These are phyloP conservation scores for Leccinellum luteum DNA, from an alignment of 768 basidiomycete species.

Conservation along the genomic window DNA sequence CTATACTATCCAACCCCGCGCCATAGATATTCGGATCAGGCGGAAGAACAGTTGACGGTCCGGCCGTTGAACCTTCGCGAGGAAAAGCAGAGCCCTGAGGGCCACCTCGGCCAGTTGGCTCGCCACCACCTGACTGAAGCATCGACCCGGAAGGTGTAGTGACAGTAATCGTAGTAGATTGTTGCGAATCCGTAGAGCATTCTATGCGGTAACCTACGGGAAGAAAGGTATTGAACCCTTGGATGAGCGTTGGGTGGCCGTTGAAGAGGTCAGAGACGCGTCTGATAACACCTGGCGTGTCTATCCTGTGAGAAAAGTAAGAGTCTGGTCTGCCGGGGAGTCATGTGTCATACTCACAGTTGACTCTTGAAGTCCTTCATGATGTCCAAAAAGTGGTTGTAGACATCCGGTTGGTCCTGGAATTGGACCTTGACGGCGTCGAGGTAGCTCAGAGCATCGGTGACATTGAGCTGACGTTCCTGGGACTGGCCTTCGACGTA, in stretches of 20 bases:
- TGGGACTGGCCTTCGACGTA: conserved; percentile 25
- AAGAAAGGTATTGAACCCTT: conserved; percentile 98
- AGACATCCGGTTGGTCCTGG: conserved; percentile 56
- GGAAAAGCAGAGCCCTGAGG: conserved; percentile 39
- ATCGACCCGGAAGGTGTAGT: conserved; percentile 71
- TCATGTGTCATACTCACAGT: conserved; percentile 34
- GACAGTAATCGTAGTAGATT: conserved; percentile 67
- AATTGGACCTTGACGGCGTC: conserved; percentile 65
- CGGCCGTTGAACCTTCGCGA: conserved; percentile 14
- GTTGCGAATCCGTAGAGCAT: conserved; percentile 61
- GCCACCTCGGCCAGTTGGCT: conserved; percentile 36
- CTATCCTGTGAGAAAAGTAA: conserved; percentile 59
- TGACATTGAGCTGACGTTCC: conserved; percentile 55
- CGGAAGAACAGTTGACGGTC: conserved; percentile 7
- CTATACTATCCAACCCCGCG: conserved; percentile 39
- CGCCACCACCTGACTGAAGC: conserved; percentile 51
- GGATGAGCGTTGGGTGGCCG: conserved; percentile 86
- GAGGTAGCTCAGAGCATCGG: conserved; percentile 60
- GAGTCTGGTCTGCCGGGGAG: not conserved
- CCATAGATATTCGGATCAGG: conserved; percentile 28
- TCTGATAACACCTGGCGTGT: conserved; percentile 95
- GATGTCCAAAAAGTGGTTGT: conserved; percentile 63
- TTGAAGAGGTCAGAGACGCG: conserved; percentile 92
- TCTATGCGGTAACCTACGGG: conserved; percentile 95
- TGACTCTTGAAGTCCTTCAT: conserved; percentile 79